Conservation (phyloP, 345 rosid species). For the Arabidopsis arenosa region DNA sequence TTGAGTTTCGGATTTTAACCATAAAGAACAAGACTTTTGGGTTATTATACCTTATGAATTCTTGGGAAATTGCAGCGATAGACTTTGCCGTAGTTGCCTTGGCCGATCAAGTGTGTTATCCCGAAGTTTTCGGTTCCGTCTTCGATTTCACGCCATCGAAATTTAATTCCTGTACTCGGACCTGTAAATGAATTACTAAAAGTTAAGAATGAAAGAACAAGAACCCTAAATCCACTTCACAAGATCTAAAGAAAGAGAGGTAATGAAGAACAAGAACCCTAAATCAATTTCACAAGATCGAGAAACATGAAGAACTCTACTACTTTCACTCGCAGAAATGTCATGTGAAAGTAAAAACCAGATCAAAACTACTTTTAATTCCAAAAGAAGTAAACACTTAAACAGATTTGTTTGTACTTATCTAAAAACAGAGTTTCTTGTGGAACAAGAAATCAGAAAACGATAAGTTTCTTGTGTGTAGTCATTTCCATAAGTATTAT, state of each 20-base stretch:
- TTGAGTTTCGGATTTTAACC: background rate
- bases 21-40: constrained; percentile 12
- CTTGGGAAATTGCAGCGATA: constrained; percentile 34
- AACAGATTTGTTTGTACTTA: background rate
- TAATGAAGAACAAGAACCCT: constrained; percentile 16
- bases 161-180: background rate
- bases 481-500: background rate
- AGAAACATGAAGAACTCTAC: background rate
- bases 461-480: background rate
- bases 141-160: background rate
- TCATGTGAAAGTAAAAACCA: background rate
- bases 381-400: background rate
- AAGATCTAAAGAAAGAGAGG: background rate
- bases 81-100: constrained; percentile 3
- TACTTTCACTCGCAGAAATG: background rate
- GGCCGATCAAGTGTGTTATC: background rate
- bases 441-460: constrained; percentile 6
- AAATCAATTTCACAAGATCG: constrained; percentile 6
- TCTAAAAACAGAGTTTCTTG: constrained; percentile 9
- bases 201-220: constrained; percentile 1
- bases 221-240: constrained; percentile 4
- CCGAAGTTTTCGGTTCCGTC: background rate
- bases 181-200: background rate
- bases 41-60: constrained; percentile 1
- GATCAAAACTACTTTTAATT: too few species aligned